Conservation (phyloP, 352 stramenopile species). For the Phytophthora parvispora region DNA sequence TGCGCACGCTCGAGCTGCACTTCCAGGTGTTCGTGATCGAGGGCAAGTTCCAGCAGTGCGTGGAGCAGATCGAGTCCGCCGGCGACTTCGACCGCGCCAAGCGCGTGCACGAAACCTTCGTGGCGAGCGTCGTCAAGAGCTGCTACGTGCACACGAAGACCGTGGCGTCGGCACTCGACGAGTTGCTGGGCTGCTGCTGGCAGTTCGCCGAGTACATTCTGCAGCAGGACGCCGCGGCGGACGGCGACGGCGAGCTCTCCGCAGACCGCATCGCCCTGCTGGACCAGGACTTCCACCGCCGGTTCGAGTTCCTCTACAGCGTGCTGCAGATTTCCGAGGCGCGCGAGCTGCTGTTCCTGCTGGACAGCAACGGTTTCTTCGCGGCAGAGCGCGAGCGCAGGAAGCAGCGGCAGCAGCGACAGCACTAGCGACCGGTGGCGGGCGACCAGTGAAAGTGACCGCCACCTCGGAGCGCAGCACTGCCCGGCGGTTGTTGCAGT, state of each 20-base stretch:
- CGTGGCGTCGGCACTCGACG: conserved; percentile 63
- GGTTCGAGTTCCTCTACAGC: conserved; percentile 73
- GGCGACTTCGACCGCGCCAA: conserved; percentile 80
- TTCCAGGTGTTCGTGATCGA: conserved; percentile 88
- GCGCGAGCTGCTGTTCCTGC: conserved; percentile 76
- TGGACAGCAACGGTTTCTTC: conserved; percentile 84
- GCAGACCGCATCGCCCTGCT: conserved; percentile 47
- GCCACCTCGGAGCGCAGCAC: not conserved
- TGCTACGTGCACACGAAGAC: conserved; percentile 81
- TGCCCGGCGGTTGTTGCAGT: not conserved
- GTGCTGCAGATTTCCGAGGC: conserved; percentile 72
- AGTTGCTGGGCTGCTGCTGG: conserved; percentile 76
- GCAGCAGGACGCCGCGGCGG: conserved; percentile 38
- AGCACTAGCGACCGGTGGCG: not conserved
- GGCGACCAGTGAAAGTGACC: conserved; percentile 7
- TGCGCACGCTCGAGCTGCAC: conserved; percentile 78
- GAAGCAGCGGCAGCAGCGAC: conserved; percentile 35
- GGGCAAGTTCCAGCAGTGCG: conserved; percentile 63
- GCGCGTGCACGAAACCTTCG: conserved; percentile 74
- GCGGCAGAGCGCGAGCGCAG: conserved; percentile 46
- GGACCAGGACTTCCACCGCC: conserved; percentile 60
- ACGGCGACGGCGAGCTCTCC: conserved; percentile 19
- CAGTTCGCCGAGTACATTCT: conserved; percentile 75
- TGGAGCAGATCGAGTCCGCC: conserved; percentile 56
- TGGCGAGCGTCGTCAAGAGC: conserved; percentile 70